Percentiles rank a stretch among this genome's conserved stretches.
phyloP scores from a whole-genome alignment of 1,284 basidiomycete species.

The Naganishia cerealis region DNA sequence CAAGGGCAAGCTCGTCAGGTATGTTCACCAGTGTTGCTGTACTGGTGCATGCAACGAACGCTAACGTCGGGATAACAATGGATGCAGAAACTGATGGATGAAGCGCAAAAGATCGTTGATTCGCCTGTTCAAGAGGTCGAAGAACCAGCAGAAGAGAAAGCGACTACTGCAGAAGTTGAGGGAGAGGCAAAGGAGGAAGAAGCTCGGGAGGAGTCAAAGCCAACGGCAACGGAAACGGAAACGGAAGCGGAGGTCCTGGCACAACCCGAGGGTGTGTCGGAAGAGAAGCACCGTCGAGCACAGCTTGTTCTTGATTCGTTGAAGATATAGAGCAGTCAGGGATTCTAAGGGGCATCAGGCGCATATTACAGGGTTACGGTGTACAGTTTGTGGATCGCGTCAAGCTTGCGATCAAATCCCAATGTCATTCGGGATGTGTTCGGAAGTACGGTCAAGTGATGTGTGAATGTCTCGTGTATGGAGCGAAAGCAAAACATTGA shows the following conservation, averaged over 20 bases:
- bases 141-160: not conserved
- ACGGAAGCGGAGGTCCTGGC: not conserved
- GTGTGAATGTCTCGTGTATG: too few relatives aligned
- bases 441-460: too few relatives aligned
- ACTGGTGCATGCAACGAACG: not conserved
- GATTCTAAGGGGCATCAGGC: not conserved
- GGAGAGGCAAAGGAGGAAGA: not conserved
- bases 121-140: not conserved
- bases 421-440: too few relatives aligned
- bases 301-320: constrained; percentile 19
- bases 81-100: constrained; percentile 19
- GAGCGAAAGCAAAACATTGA: too few relatives aligned
- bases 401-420: too few relatives aligned
- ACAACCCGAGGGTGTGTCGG: constrained; percentile 5
- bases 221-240: not conserved
- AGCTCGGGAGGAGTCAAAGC: not conserved
- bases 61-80: not conserved
- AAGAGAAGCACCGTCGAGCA: constrained; percentile 24
- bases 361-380: not conserved
- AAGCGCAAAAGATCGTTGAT: constrained; percentile 22
- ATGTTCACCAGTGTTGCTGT: not conserved
- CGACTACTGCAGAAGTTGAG: not conserved
- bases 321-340: not conserved
- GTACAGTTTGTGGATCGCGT: not conserved
- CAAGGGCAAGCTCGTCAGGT: constrained; percentile 24